These are phyloP conservation scores for Monosiga brevicollis DNA, from an alignment of 78 protist genomes.

Conservation along the genomic window DNA sequence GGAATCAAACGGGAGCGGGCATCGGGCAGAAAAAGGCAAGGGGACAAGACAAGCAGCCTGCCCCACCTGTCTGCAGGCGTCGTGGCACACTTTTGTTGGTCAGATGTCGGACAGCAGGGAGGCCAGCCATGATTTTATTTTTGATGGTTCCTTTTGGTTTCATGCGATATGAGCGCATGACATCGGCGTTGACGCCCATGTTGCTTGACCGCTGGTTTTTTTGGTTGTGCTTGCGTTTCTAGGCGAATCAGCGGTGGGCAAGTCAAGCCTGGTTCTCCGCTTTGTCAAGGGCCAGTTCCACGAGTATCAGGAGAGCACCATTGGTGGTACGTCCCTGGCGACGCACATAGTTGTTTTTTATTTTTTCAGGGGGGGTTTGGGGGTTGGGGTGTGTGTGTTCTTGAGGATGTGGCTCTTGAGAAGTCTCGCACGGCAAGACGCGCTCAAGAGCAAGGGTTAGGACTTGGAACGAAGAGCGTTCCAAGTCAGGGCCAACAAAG, in stretches of 20 bases:
- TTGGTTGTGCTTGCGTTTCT: too few species aligned
- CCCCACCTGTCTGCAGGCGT: background rate
- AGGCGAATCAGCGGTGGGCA: slow-evolving; percentile 75
- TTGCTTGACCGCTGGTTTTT: background rate
- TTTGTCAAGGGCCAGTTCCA: slow-evolving; percentile 91
- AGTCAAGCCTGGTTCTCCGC: slow-evolving; percentile 71
- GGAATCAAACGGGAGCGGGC: background rate
- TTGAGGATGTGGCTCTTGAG: too few species aligned
- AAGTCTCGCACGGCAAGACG: too few species aligned
- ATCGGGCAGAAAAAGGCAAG: background rate
- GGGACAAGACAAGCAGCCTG: background rate
- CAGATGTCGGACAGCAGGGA: background rate
- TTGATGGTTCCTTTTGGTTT: background rate
- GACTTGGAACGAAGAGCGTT: too few species aligned
- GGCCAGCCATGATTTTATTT: too few species aligned
- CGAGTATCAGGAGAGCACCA: slow-evolving; percentile 91
- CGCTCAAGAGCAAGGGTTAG: too few species aligned
- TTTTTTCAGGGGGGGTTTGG: too few species aligned
- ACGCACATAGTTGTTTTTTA: too few species aligned
- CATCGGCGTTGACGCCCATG: too few species aligned
- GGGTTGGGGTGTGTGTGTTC: too few species aligned
- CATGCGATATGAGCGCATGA: background rate
- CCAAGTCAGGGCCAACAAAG: too few species aligned
- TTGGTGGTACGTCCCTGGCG: slow-evolving; percentile 89
- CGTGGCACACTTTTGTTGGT: background rate